These are phyloP conservation scores for Recurvomyces mirabilis DNA, from an alignment of 495 filamentous ascomycete genomes.

Conservation along the genomic window DNA sequence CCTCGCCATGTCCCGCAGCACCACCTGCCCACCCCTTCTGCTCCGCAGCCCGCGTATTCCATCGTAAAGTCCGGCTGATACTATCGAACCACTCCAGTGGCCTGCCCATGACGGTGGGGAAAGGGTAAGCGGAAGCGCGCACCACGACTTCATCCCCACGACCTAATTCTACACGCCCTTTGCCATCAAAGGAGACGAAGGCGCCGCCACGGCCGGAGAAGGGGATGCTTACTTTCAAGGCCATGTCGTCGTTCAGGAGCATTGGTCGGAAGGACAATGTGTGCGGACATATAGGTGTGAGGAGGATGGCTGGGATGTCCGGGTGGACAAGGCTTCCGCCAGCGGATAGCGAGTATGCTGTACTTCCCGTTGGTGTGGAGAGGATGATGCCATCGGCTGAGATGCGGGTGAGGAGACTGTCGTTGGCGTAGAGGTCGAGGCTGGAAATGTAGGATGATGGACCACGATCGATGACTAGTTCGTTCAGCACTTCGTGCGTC, in stretches of 20 bases:
- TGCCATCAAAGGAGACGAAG: conserved; percentile 94
- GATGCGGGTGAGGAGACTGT: conserved; percentile 83
- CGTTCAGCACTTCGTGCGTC: conserved; percentile 92
- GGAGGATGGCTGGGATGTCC: conserved; percentile 91
- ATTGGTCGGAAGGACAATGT: conserved; percentile 94
- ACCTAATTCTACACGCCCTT: conserved; percentile 80
- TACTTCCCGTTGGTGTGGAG: conserved; percentile 82
- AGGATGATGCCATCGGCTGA: conserved; percentile 97
- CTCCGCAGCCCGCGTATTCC: conserved; percentile 78
- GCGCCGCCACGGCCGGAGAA: conserved; percentile 75
- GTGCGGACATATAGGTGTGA: conserved; percentile 96
- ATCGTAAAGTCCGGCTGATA: conserved; percentile 76
- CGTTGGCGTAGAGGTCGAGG: conserved; percentile 85
- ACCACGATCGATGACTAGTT: conserved; percentile 93
- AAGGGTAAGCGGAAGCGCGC: conserved; percentile 86
- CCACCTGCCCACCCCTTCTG: conserved; percentile 66
- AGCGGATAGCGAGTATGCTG: conserved; percentile 90
- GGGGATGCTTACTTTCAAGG: conserved; percentile 79
- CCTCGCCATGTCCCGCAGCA: conserved; percentile 28
- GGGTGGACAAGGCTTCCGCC: conserved; percentile 93
- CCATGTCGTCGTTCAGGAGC: conserved; percentile 92
- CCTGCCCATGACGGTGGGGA: conserved; percentile 76
- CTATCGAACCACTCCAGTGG: conserved; percentile 86
- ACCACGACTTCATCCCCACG: conserved; percentile 91
- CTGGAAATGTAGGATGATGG: conserved; percentile 96